Evolutionary conservation across 1,284 basidiomycete genomes (phyloP).

Genomic region (Caloboletus inedulis): DNA sequence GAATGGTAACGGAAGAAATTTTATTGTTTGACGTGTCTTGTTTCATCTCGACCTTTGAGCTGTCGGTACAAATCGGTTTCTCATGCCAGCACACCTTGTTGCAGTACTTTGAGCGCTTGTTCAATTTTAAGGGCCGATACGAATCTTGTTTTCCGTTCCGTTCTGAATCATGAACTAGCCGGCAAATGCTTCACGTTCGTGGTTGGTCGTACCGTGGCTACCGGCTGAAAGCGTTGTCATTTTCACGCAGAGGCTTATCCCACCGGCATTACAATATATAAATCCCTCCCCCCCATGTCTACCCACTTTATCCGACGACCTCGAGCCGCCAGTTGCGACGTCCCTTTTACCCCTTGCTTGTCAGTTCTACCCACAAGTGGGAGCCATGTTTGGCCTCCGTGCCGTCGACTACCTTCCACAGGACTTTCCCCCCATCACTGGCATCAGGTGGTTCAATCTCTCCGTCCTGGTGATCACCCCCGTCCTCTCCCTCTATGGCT

Average conservation of each 20-base stretch:
- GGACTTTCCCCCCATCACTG: slow-evolving; percentile 46
- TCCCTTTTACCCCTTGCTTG: background rate
- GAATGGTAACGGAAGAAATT: slow-evolving; percentile 9
- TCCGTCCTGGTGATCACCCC: slow-evolving; percentile 67
- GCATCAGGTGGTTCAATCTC: slow-evolving; percentile 66
- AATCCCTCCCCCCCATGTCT: slow-evolving; percentile 9
- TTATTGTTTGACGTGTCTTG: slow-evolving; percentile 7
- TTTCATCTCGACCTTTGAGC: slow-evolving; percentile 19
- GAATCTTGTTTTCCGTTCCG: slow-evolving; percentile 17
- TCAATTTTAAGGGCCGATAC: slow-evolving; percentile 9
- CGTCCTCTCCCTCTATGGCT: slow-evolving; percentile 62
- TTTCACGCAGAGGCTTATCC: slow-evolving; percentile 21
- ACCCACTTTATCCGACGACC: slow-evolving; percentile 16
- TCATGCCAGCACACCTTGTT: slow-evolving; percentile 18
- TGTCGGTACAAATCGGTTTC: slow-evolving; percentile 21
- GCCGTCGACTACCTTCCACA: slow-evolving; percentile 20
- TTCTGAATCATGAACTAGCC: slow-evolving; percentile 13
- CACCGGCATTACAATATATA: slow-evolving; percentile 29
- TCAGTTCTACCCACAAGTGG: background rate
- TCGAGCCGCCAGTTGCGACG: background rate
- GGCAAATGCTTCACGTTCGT: slow-evolving; percentile 13
- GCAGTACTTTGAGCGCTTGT: slow-evolving; percentile 4
- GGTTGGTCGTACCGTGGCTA: slow-evolving; percentile 24
- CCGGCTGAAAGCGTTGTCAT: slow-evolving; percentile 20
- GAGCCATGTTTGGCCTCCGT: slow-evolving; percentile 15